Base-by-base conservation (phyloP, 331 rosid species). In the Ulmus americana region DNA sequence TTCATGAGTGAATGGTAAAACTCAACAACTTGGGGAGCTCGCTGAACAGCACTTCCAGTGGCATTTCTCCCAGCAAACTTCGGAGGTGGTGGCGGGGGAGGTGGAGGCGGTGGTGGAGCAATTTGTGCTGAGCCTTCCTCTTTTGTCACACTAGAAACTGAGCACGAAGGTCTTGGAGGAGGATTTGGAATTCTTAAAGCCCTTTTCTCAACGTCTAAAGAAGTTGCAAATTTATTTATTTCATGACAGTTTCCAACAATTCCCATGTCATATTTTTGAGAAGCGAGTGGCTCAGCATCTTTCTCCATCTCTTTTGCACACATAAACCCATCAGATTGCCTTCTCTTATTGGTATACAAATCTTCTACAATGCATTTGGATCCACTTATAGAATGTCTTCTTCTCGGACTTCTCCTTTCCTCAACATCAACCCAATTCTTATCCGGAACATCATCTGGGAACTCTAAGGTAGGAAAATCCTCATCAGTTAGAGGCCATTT, bases 21-120 rank as follows among this genome's bases (percentile, higher is more conserved):
- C 77, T 94, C 99, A 44, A 94, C 99, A 40, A 94, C 99, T 67
- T 94, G 99, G 4, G 99, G 99, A 1, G 95, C 97, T 61, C 99
- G 76, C 75, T 83, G 90, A 11, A 94, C 96, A 39, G 38, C 0
- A 28, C 35, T 72, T 13, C 95, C 87, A 0, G 85, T 39, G 54
- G 69, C 66, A 58, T 74, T 78, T 77, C 80, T 80, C 15, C 62
- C 75, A 1, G 84, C 73, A 41, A 87, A 87, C 81, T 82, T 87
- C 22, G 88, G 76, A 64, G 86, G 76, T 4, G 78, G 85, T 16
- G 92, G 97, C 0, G 90, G 96, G 0, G 96, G 97, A 0, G 94
- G 96, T 2, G 96, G 98, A 0, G 90, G 97, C 0, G 89, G 95
- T 0, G 86, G 97, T 1, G 92, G 95, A 12, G 79, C 89, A 55